Evolutionary conservation across 441 rosid genomes (phyloP), one percentile per base, ranked within the genome.

Genomic region (Rhodomyrtus psidioides): DNA sequence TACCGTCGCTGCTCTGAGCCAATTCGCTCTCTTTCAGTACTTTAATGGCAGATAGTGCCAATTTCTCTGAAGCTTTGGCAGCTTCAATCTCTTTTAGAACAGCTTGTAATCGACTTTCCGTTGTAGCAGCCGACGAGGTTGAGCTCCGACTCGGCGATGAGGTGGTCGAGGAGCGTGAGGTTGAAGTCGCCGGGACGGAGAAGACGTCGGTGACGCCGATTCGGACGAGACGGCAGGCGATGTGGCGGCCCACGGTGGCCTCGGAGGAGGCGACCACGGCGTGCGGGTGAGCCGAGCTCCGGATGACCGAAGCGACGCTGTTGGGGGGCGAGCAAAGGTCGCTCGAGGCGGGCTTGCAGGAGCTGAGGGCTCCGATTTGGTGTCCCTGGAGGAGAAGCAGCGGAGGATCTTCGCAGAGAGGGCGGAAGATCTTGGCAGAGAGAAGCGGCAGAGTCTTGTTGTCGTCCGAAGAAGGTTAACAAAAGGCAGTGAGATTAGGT

Each of bases 1-100:
- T 86, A 86, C 89, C 89, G 6, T 89, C 58, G 27, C 81, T 85
- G 83, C 84, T 90, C 89, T 87, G 88, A 84, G 94, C 88, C 74
- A 95, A 89, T 94, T 93, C 95, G 84, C 97, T 94, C 91, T 94
- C 96, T 81, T 93, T 92, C 92, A 96, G 88, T 2, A 98, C 99
- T 86, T 93, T 93, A 83, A 97, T 92, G 65, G 99, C 96, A 55
- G 95, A 95, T 84, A 94, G 89, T 58, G 99, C 99, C 84, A 97
- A 59, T 65, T 92, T 92, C 87, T 97, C 98, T 4, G 99, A 94
- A 85, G 98, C 98, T 88, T 87, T 94, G 55, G 99, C 95, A 81
- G 98, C 99, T 88, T 93, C 98, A 84, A 93, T 97, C 91, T 96
- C 99, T 90, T 96, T 97, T 53, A 89, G 94, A 54, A 96, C 94